These are phyloP conservation scores for Euphorbia pulcherrima DNA, from an alignment of 345 rosid genomes.

Conservation along the genomic window DNA sequence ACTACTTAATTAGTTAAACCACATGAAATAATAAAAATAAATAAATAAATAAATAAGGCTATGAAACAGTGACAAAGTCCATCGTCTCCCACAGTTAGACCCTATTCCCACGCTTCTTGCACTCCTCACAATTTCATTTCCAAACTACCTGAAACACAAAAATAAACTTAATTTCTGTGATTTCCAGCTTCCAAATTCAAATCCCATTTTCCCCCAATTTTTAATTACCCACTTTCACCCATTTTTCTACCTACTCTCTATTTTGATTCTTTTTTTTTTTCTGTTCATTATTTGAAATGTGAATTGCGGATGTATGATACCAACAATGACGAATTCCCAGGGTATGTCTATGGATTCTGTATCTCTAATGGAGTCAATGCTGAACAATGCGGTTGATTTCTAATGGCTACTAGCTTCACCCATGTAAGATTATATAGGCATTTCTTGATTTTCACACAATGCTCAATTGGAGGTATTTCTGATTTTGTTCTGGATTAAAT, in stretches of 20 bases:
- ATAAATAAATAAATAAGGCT: not conserved
- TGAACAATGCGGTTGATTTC: slow-evolving; percentile 1
- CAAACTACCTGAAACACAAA: not conserved
- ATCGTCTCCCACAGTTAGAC: slow-evolving; percentile 5
- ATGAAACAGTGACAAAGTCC: slow-evolving; percentile 5
- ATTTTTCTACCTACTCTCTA: not conserved
- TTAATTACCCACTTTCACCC: not conserved
- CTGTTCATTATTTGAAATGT: slow-evolving; percentile 1
- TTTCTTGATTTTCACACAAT: not conserved
- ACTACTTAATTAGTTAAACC: too few relatives aligned
- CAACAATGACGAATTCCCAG: not conserved
- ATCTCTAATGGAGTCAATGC: not conserved
- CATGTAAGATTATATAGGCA: slow-evolving; percentile 2
- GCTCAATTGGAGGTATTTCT: slow-evolving; percentile 8
- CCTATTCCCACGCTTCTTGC: slow-evolving; percentile 25
- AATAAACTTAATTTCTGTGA: not conserved
- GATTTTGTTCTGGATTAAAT: not conserved
- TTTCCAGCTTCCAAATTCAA: not conserved
- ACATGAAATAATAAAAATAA: too few relatives aligned
- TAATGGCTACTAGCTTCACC: not conserved
- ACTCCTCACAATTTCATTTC: not conserved
- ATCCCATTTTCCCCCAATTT: not conserved
- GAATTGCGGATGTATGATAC: not conserved
- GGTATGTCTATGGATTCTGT: not conserved
- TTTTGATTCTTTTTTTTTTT: not conserved